Base-by-base conservation (phyloP, 2,329 filamentous ascomycete species). In the Westerdykella ornata region DNA sequence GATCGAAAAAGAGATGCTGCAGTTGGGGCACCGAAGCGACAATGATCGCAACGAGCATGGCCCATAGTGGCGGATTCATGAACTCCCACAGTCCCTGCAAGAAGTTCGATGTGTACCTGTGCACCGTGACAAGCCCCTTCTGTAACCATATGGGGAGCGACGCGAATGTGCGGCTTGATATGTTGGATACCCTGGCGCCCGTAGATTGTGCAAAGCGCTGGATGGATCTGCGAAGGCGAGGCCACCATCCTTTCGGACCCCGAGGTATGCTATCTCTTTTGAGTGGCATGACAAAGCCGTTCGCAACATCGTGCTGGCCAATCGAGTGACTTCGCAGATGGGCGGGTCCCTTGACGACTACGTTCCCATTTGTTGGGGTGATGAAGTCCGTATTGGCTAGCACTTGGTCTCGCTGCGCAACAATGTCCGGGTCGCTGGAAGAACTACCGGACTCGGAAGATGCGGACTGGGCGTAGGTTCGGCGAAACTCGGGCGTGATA, bases 11-110 rank as follows among this genome's bases (percentile, higher is more conserved):
- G 14, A 92, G 70, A 31, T 75, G 72, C 64, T 98, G 90, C 6
- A 98, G 76, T 1, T 72, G 60, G 0, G 92, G 92, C 5, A 96
- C 78, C 1, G 88, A 94, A 2, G 92, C 92, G 5, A 98, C 85
- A 38, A 95, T 69, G 35, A 97, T 82, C n/a, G 92, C 87, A 30
- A 82, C 72, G 26, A 97, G 72, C 92, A 98, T 97, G 20, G 92
- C 89, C 88, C 89, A 97, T 18, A 98, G 80, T 1, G 92, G 92
- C 32, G 92, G 90, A 67, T 97, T 97, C 90, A 98, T 97, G 65
- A 96, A 95, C 36, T 85, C 84, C 85, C 85, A 92, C 11, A 89
- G 63, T 39, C 88, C 88, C 37, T 68, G 68, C 52, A 78, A 67
- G 53, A 86, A 82, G 47, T 63, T 76, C 65, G 53, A 54, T 20